Evolutionary conservation across 1,284 basidiomycete genomes (phyloP).

Genomic region (Ceratobasidium sp.): DNA sequence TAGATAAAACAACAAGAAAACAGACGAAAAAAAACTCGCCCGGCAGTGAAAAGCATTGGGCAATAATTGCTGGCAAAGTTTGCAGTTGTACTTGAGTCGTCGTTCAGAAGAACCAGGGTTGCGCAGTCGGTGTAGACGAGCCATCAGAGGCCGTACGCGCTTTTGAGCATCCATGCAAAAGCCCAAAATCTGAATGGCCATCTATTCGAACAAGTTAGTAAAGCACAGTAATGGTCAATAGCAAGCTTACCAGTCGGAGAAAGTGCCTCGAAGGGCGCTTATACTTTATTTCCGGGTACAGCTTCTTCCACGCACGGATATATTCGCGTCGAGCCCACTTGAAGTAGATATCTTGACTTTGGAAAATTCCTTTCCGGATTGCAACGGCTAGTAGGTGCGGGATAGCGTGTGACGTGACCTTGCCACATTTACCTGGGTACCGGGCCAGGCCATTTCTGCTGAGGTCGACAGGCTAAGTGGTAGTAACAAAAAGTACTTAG

Average conservation of each 20-base stretch:
- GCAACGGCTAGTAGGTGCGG: neutral
- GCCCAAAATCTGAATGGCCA: neutral
- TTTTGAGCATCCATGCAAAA: too few relatives aligned
- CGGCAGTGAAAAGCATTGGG: too few relatives aligned
- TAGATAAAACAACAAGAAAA: too few relatives aligned
- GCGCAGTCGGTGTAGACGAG: too few relatives aligned
- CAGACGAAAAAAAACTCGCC: too few relatives aligned
- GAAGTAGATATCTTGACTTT: neutral
- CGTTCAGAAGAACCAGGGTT: too few relatives aligned
- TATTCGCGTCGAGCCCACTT: neutral
- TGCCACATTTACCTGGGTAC: neutral
- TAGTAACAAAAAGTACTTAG: neutral
- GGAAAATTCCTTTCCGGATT: neutral
- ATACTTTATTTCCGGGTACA: neutral
- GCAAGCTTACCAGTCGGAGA: neutral
- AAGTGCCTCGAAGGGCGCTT: neutral
- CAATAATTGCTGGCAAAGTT: too few relatives aligned
- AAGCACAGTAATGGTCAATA: neutral
- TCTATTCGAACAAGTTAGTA: slow-evolving; percentile 3
- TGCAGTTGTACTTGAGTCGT: too few relatives aligned
- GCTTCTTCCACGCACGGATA: neutral
- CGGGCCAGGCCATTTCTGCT: neutral
- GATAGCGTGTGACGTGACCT: slow-evolving; percentile 2
- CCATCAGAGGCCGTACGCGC: too few relatives aligned
- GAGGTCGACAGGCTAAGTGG: neutral